Percentiles rank a stretch among this genome's conserved stretches.
These are phyloP conservation scores for Emergomyces pasteurianus DNA, from an alignment of 2,329 filamentous ascomycete species.

Conservation along the genomic window DNA sequence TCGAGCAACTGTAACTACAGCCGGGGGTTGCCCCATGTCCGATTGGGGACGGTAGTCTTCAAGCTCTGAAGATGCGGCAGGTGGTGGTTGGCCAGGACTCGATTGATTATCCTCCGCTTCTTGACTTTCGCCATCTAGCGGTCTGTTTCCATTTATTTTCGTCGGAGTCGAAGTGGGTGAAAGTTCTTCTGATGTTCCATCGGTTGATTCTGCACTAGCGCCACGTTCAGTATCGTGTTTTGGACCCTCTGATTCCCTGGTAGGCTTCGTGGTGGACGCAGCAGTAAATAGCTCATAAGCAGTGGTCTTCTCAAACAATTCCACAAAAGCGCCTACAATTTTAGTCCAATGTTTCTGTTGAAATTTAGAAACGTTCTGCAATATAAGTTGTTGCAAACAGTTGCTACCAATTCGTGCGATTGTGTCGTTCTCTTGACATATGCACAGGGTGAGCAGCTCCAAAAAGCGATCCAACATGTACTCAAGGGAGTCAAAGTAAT, in stretches of 20 bases:
- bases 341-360: conserved; percentile 78
- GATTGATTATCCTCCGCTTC: conserved; percentile 21
- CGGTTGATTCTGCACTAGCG: conserved; percentile 8
- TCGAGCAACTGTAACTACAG: conserved; percentile 84
- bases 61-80: conserved; percentile 38
- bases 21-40: conserved; percentile 70
- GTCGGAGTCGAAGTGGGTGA: conserved; percentile 13
- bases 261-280: conserved; percentile 42
- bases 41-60: conserved; percentile 80
- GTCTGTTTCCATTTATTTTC: conserved; percentile 18
- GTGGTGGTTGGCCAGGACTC: conserved; percentile 7
- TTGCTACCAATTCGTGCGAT: conserved; percentile 97
- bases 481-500: conserved; percentile 92
- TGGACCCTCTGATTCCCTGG: conserved; percentile 14
- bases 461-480: conserved; percentile 98
- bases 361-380: conserved; percentile 95
- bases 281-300: conserved; percentile 92
- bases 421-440: conserved; percentile 98
- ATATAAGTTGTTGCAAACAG: conserved; percentile 87
- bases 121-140: conserved; percentile 19
- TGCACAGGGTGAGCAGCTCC: conserved; percentile 85
- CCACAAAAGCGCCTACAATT: conserved; percentile 90
- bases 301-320: conserved; percentile 88
- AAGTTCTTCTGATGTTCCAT: conserved; percentile 14
- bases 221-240: conserved; percentile 20